Percentiles rank a stretch among this genome's conserved stretches.
phyloP scores from a whole-genome alignment of 179 eudicot species.

The Vitellaria paradoxa region DNA sequence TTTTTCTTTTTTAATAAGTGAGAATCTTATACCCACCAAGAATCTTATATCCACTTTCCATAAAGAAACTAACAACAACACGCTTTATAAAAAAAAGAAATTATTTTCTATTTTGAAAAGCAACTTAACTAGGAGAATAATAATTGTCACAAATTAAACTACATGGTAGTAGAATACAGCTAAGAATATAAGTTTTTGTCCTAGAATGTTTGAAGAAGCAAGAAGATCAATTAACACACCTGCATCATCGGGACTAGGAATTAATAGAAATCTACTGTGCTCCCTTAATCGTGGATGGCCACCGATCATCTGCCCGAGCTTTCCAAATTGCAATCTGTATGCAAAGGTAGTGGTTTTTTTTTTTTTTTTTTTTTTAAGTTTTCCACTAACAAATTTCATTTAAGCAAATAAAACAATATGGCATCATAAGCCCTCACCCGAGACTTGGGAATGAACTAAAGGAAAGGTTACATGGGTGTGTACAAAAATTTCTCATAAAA shows the following conservation, averaged over 20 bases:
- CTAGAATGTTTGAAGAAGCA: not conserved
- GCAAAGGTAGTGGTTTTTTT: constrained; percentile 1
- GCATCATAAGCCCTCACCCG: no score
- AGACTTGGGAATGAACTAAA: no score
- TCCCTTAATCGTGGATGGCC: constrained; percentile 62
- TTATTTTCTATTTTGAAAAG: no score
- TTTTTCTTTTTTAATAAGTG: no score
- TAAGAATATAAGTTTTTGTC: not conserved
- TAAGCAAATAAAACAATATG: not conserved
- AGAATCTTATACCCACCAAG: no score
- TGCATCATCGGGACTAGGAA: constrained; percentile 92
- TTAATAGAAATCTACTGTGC: constrained; percentile 73
- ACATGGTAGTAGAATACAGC: not conserved
- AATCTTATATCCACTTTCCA: no score
- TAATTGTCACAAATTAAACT: not conserved
- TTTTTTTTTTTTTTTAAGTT: no score
- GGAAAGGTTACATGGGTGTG: constrained; percentile 78
- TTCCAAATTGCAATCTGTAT: constrained; percentile 79
- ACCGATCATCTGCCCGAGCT: constrained; percentile 83
- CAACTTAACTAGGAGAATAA: no score
- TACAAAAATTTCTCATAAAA: constrained; percentile 89
- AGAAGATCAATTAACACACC: constrained; percentile 39
- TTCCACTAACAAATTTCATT: not conserved
- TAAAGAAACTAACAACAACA: no score
- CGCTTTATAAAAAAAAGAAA: no score